These are phyloP conservation scores for Casaregolazyma lundiana DNA, from an alignment of 1,139 yeast genomes.

Conservation along the genomic window DNA sequence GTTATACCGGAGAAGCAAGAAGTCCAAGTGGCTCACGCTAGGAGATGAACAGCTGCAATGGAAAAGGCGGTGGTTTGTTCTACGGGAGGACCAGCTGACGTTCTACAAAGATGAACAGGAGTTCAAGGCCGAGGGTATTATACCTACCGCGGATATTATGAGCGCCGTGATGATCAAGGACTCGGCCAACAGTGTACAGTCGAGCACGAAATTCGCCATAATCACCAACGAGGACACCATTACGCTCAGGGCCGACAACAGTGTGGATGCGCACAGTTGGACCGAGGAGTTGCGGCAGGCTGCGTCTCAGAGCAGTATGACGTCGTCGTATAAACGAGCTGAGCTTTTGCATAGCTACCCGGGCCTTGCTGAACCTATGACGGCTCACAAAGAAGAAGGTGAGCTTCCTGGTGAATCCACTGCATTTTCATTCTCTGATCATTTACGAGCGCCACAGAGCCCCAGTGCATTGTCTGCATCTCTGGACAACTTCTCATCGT, in stretches of 20 bases:
- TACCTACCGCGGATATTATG: conserved; percentile 37
- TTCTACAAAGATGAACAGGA: conserved; percentile 57
- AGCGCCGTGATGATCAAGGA: conserved; percentile 39
- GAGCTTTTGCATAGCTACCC: not conserved
- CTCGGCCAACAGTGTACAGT: not conserved
- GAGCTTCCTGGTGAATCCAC: no score
- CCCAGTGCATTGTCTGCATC: conserved; percentile 10
- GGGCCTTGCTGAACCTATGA: not conserved
- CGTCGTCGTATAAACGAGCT: conserved; percentile 22
- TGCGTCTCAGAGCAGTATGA: conserved; percentile 28
- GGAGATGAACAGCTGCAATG: conserved; percentile 31
- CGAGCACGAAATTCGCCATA: conserved; percentile 37
- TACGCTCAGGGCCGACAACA: conserved; percentile 42
- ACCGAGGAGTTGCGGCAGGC: conserved; percentile 33
- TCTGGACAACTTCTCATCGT: conserved; percentile 7
- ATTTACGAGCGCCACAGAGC: not conserved
- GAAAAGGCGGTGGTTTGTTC: conserved; percentile 55
- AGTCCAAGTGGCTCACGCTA: conserved; percentile 7
- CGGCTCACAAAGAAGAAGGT: no score
- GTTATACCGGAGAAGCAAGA: conserved; percentile 31
- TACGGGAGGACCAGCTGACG: conserved; percentile 51
- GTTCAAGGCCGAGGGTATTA: conserved; percentile 50
- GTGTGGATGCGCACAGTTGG: conserved; percentile 42
- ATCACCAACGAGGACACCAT: conserved; percentile 41
- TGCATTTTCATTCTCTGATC: not conserved